Percentiles rank a stretch among this genome's conserved stretches.
Conservation (phyloP, 176 grass and related monocot species). For the Oryza glaberrima region DNA sequence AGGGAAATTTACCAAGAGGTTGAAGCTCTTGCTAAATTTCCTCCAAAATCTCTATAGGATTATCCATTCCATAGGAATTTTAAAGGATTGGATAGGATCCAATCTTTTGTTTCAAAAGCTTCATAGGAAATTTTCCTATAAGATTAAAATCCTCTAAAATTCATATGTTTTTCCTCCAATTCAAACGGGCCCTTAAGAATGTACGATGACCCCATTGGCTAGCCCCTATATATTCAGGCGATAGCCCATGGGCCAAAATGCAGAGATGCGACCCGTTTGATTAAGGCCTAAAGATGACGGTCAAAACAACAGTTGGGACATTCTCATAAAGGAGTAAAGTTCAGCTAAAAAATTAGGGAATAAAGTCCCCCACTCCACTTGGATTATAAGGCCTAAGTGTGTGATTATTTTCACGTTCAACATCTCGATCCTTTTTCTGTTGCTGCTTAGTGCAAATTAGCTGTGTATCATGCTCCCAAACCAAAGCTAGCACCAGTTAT, state of each 20-base stretch:
- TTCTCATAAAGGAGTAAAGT: neutral
- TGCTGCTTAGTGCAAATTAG: slow-evolving; percentile 34
- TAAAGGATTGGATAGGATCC: too few relatives aligned
- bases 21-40: too few relatives aligned
- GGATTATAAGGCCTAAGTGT: neutral
- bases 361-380: slow-evolving; percentile 16
- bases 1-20: too few relatives aligned
- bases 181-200: neutral
- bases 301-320: slow-evolving; percentile 25
- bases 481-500: neutral
- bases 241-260: neutral
- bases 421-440: neutral
- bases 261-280: neutral
- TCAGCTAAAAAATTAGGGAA: slow-evolving; percentile 6
- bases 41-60: too few relatives aligned
- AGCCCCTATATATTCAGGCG: neutral
- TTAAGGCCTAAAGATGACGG: neutral
- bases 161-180: too few relatives aligned
- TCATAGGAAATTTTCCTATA: too few relatives aligned
- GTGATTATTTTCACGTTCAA: neutral
- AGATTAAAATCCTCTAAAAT: too few relatives aligned
- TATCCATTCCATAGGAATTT: too few relatives aligned
- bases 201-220: neutral
- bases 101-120: too few relatives aligned
- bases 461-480: slow-evolving; percentile 34